A percentile compares a stretch with the other conserved stretches of the same genome.
Conservation (phyloP, 179 eudicot species). For the Amaranthus tricolor region DNA sequence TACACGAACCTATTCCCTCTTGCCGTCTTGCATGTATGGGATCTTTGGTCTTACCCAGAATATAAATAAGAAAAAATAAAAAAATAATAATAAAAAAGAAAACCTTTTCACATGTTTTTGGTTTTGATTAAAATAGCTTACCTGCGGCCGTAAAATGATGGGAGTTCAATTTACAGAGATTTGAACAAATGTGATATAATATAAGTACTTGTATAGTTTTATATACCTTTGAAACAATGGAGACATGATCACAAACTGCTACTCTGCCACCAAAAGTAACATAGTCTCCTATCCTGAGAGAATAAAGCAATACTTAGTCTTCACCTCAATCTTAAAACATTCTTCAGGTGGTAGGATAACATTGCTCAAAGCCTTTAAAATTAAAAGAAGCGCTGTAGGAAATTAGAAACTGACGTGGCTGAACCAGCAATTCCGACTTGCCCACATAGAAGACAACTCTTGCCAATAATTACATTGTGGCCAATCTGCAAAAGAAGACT, state of each 20-base stretch:
- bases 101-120: no score
- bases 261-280: slow-evolving; percentile 90
- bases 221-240: slow-evolving; percentile 69
- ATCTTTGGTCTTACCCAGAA: neutral
- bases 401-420: slow-evolving; percentile 50
- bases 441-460: slow-evolving; percentile 75
- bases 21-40: no score
- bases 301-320: slow-evolving; percentile 10
- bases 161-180: neutral
- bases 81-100: no score
- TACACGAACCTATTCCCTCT: no score
- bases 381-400: neutral
- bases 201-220: no score
- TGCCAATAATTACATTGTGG: slow-evolving; percentile 82
- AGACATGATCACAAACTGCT: slow-evolving; percentile 82
- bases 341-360: neutral
- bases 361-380: neutral
- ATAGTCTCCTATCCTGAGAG: slow-evolving; percentile 68
- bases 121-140: no score
- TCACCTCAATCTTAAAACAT: neutral
- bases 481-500: slow-evolving; percentile 58
- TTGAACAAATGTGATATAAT: neutral
- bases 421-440: slow-evolving; percentile 98
- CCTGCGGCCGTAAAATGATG: no score
- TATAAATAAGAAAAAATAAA: neutral